Percentiles rank a stretch among this genome's conserved stretches.
These are phyloP conservation scores for Solanum chilense DNA, from an alignment of 257 asterid genomes.

Conservation along the genomic window DNA sequence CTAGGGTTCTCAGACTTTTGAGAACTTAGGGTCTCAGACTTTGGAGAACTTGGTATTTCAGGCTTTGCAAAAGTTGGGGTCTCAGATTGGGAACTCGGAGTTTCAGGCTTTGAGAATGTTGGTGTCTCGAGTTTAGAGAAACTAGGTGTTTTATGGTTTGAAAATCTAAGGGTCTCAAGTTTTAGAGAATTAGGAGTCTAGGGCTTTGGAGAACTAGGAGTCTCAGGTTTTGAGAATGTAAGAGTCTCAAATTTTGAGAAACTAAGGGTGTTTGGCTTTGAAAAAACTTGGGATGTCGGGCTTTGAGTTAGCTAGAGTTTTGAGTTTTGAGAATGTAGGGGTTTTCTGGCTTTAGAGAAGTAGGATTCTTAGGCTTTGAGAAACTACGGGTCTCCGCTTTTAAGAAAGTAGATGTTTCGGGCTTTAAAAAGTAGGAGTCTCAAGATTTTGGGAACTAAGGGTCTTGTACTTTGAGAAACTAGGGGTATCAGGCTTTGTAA, in stretches of 20 bases:
- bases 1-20: too few relatives aligned
- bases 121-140: background rate
- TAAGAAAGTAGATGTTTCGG: rapidly evolving
- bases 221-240: background rate
- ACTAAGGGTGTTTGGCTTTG: too few relatives aligned
- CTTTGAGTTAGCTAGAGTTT: background rate
- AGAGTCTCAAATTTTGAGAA: too few relatives aligned
- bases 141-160: background rate
- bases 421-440: too few relatives aligned
- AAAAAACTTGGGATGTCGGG: rapidly evolving
- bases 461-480: too few relatives aligned
- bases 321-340: too few relatives aligned
- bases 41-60: background rate
- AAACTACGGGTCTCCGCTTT: too few relatives aligned
- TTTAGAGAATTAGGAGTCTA: background rate
- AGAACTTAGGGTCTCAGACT: background rate
- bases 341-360: too few relatives aligned
- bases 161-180: background rate
- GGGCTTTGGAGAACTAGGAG: background rate
- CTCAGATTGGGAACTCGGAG: background rate
- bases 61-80: too few relatives aligned
- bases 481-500: too few relatives aligned
- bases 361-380: too few relatives aligned
- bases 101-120: background rate
- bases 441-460: background rate